A percentile compares a stretch with the other conserved stretches of the same genome.
Conservation (phyloP, 371 early-diverging fungal species). For the Chytridiales sp. region DNA sequence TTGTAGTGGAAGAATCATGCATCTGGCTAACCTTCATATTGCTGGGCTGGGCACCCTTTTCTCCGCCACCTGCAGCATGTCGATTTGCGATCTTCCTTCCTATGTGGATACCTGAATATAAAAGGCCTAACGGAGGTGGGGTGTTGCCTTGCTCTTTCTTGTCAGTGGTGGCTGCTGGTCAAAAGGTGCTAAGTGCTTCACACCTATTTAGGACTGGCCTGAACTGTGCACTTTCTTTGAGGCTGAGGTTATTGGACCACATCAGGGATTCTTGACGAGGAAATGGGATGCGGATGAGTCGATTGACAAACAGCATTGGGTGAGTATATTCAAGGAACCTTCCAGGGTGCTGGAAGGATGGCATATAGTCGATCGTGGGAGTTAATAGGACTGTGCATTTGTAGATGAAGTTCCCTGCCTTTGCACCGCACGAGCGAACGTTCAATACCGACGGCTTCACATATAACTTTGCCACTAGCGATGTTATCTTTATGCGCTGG, state of each 20-base stretch:
- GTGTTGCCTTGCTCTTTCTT: not conserved
- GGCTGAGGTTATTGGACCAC: conserved; percentile 78
- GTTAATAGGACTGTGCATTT: not conserved
- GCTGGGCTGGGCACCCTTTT: not conserved
- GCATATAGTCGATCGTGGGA: not conserved
- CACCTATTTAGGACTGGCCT: conserved; percentile 78
- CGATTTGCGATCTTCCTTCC: conserved; percentile 65
- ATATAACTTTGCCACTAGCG: conserved; percentile 68
- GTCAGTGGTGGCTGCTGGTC: too few relatives aligned
- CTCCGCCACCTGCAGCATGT: conserved; percentile 58
- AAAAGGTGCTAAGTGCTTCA: conserved; percentile 14
- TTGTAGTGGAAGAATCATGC: too few relatives aligned
- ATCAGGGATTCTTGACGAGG: conserved; percentile 74
- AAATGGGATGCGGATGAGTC: conserved; percentile 83
- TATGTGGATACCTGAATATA: conserved; percentile 81
- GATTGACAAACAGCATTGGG: conserved; percentile 81
- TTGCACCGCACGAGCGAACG: conserved; percentile 41
- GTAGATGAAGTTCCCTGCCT: conserved; percentile 38
- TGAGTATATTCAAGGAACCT: conserved; percentile 33
- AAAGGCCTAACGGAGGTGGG: conserved; percentile 66
- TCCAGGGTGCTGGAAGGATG: not conserved
- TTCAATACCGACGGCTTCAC: conserved; percentile 70
- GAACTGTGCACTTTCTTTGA: conserved; percentile 82
- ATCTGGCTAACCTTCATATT: not conserved
- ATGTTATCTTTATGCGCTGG: conserved; percentile 94